These are phyloP conservation scores for Penicillium sclerotigenum DNA, from an alignment of 2,329 filamentous ascomycete species.

Conservation along the genomic window DNA sequence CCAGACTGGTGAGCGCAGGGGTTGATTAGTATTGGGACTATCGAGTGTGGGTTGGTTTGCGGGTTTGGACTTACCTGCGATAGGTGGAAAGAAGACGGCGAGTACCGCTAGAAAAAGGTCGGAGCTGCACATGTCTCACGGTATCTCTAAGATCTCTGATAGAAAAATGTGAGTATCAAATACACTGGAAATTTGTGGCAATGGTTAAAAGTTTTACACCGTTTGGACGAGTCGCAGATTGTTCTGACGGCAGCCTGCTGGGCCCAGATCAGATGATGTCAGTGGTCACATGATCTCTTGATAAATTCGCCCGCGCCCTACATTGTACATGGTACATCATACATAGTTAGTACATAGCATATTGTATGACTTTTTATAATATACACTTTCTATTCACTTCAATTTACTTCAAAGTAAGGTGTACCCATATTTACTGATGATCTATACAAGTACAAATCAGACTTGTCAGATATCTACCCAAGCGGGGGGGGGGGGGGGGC, in stretches of 20 bases:
- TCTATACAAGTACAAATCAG: neutral
- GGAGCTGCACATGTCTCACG: slow-evolving; percentile 53
- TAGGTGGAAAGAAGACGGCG: slow-evolving; percentile 60
- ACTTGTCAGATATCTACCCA: neutral
- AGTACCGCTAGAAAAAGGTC: slow-evolving; percentile 61
- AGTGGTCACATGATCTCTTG: slow-evolving; percentile 5
- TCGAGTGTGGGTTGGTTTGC: neutral
- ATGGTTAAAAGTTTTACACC: neutral
- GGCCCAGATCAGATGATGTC: slow-evolving; percentile 17
- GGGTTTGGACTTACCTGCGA: slow-evolving; percentile 48
- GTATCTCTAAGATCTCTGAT: slow-evolving; percentile 7
- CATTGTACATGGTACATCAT: neutral
- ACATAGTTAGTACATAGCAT: too few relatives aligned
- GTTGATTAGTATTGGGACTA: slow-evolving; percentile 29
- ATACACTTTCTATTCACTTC: neutral
- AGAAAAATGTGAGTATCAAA: slow-evolving; percentile 1
- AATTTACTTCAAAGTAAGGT: neutral
- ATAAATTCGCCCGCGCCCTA: neutral
- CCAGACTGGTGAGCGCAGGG: slow-evolving; percentile 66
- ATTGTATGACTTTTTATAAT: neutral
- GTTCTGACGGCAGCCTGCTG: slow-evolving; percentile 13
- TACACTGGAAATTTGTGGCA: neutral
- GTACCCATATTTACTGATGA: neutral
- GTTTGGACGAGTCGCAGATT: slow-evolving; percentile 2
- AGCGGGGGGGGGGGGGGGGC: too few relatives aligned